phyloP scores from a whole-genome alignment of 192 early-diverging fungal species.

The Thamnidium elegans region DNA sequence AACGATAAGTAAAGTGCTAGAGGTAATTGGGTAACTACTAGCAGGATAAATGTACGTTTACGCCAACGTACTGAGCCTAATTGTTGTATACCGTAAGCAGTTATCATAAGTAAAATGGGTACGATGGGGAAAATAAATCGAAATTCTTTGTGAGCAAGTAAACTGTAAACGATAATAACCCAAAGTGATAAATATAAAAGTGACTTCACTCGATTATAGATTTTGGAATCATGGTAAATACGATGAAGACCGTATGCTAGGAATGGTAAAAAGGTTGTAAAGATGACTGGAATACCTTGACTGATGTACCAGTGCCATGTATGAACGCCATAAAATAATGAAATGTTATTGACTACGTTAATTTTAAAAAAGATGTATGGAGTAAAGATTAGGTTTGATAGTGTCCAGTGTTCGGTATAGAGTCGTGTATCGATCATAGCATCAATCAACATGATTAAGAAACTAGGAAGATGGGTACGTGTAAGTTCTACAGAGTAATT shows the following conservation, averaged over 20 bases:
- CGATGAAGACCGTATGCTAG: slow-evolving; percentile 52
- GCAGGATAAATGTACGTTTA: slow-evolving; percentile 22
- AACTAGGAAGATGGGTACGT: background rate
- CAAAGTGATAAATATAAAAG: slow-evolving; percentile 43
- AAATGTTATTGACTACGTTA: slow-evolving; percentile 79
- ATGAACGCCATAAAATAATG: slow-evolving; percentile 89
- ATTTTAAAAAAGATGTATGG: slow-evolving; percentile 78
- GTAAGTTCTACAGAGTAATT: background rate
- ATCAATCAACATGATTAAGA: slow-evolving; percentile 3
- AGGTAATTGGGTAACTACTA: slow-evolving; percentile 66
- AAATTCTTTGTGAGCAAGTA: slow-evolving; percentile 91
- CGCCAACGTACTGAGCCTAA: background rate
- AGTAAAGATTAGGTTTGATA: slow-evolving; percentile 62
- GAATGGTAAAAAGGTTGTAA: slow-evolving; percentile 73
- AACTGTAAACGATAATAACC: slow-evolving; percentile 64
- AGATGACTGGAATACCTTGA: slow-evolving; percentile 75
- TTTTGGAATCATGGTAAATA: slow-evolving; percentile 13
- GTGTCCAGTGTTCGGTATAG: slow-evolving; percentile 66
- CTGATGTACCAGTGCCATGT: slow-evolving; percentile 90
- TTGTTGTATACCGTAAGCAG: slow-evolving; percentile 36
- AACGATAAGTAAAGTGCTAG: slow-evolving; percentile 67
- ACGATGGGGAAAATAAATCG: slow-evolving; percentile 90
- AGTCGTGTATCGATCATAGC: slow-evolving; percentile 63
- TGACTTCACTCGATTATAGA: slow-evolving; percentile 15
- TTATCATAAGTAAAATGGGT: slow-evolving; percentile 58